Percentiles rank a stretch among this genome's conserved stretches.
These are phyloP conservation scores for Casuarina cunninghamiana DNA, from an alignment of 306 rosid genomes.

Conservation along the genomic window DNA sequence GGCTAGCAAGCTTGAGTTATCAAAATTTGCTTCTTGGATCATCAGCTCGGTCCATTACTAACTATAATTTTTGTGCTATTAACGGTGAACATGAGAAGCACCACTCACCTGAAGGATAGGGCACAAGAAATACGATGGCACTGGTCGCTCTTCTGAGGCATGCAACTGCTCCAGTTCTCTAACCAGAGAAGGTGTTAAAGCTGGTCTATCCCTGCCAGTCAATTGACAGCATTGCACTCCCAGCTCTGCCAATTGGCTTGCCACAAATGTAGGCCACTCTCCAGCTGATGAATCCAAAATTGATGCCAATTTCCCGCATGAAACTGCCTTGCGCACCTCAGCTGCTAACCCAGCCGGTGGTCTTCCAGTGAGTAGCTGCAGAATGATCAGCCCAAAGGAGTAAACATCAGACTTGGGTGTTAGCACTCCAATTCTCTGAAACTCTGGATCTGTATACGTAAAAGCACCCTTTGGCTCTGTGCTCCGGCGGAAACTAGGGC, in stretches of 20 bases:
- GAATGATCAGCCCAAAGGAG: constrained; percentile 77
- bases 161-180: constrained; percentile 74
- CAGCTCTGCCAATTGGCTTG: constrained; percentile 53
- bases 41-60: constrained; percentile 3
- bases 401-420: constrained; percentile 80
- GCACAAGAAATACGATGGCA: constrained; percentile 81
- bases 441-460: constrained; percentile 73
- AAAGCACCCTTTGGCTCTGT: constrained; percentile 71
- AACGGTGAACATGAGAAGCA: neutral
- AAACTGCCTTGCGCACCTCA: constrained; percentile 58
- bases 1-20: neutral
- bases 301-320: constrained; percentile 51
- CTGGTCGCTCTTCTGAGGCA: constrained; percentile 64
- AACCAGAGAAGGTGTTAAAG: constrained; percentile 67
- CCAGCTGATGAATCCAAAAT: constrained; percentile 75
- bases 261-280: constrained; percentile 71
- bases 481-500: constrained; percentile 53
- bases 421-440: constrained; percentile 62
- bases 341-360: constrained; percentile 58
- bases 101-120: constrained; percentile 74
- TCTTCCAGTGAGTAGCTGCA: constrained; percentile 78
- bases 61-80: neutral
- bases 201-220: constrained; percentile 70
- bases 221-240: constrained; percentile 79
- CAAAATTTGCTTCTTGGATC: constrained; percentile 1